Percentiles rank a stretch among this genome's conserved stretches.
Evolutionary conservation across 2,329 filamentous ascomycete genomes (phyloP).

Genomic region (Amauroascus niger): DNA sequence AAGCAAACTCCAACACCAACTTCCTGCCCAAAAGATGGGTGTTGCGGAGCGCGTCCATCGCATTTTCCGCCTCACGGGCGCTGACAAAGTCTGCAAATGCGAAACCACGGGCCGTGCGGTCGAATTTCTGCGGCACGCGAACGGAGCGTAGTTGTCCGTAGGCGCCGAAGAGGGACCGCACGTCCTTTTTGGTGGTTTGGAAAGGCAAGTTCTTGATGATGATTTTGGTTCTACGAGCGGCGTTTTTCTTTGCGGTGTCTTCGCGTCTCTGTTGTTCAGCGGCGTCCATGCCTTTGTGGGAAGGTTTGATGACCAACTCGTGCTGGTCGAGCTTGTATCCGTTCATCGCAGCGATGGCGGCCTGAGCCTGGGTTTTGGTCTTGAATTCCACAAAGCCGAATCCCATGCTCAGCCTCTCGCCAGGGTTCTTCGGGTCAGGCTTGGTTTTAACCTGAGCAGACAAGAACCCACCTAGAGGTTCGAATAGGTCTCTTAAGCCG

Average conservation of each 20-base stretch:
- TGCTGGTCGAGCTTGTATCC: conserved; percentile 80
- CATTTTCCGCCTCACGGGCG: conserved; percentile 78
- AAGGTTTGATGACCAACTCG: conserved; percentile 72
- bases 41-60: conserved; percentile 79
- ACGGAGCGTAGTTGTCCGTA: conserved; percentile 91
- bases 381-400: conserved; percentile 92
- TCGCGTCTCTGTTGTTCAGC: conserved; percentile 49
- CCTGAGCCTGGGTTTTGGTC: conserved; percentile 64
- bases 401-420: conserved; percentile 86
- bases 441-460: conserved; percentile 89
- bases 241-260: conserved; percentile 70
- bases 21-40: conserved; percentile 87
- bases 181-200: conserved; percentile 85
- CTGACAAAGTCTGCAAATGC: conserved; percentile 95
- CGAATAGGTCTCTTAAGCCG: conserved; percentile 66
- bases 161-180: conserved; percentile 71
- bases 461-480: conserved; percentile 74
- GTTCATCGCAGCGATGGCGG: conserved; percentile 77
- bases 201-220: conserved; percentile 98
- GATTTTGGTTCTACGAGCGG: conserved; percentile 74
- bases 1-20: conserved; percentile 83
- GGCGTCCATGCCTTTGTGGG: conserved; percentile 55
- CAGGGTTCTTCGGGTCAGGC: conserved; percentile 79
- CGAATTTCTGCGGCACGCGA: conserved; percentile 89
- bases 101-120: conserved; percentile 79